Base-by-base conservation (phyloP, 2,329 filamentous ascomycete species). In the Zymoseptoria pseudotritici region DNA sequence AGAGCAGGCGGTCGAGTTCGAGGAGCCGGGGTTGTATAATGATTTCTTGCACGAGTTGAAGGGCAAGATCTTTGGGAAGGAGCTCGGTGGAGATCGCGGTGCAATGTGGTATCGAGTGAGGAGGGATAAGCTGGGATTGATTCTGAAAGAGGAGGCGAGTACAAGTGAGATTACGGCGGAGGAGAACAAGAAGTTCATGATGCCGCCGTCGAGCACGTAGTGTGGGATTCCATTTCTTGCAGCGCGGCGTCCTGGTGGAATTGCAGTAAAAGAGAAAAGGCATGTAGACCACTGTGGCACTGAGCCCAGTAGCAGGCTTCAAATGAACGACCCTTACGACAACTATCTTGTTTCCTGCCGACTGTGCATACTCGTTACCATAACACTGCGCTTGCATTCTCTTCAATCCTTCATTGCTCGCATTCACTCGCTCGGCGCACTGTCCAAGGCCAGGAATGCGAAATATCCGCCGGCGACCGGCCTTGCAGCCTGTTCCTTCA, bases 31-130 rank as follows among this genome's bases (percentile, higher is more conserved):
- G 0, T 68, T 90, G 26, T 99, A 89, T 74, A 97, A 97, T 70
- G 78, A 81, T 0, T 89, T 92, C 65, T 69, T 95, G 50, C 78
- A 73, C 50, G 80, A 82, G 36, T 74, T 97, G 67, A 97, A 97
- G 78, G 79, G 79, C 65, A 85, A 86, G 58, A 72, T 97, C 0
- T 73, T 91, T 7, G 82, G 79, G 0, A 88, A 86, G 0, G 82
- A 88, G 65, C 75, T 97, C 2, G 86, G 86, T 46, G 91, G 90
- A 0, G 88, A 95, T 67, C 79, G 91, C 57, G 82, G 82, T 63
- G 90, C 95, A 69, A 86, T 97, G 76, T 97, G 91, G 91, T 89
- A 84, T 77, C 79, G 83, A 66, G 76, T 96, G 22, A 81, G 87
- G 66, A 83, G 79, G 60, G 83, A 81, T 50, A 84, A 79, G 66